Evolutionary conservation across 2,329 filamentous ascomycete genomes (phyloP), one percentile per base, ranked within the genome.

Genomic region (Fusarium sp.): DNA sequence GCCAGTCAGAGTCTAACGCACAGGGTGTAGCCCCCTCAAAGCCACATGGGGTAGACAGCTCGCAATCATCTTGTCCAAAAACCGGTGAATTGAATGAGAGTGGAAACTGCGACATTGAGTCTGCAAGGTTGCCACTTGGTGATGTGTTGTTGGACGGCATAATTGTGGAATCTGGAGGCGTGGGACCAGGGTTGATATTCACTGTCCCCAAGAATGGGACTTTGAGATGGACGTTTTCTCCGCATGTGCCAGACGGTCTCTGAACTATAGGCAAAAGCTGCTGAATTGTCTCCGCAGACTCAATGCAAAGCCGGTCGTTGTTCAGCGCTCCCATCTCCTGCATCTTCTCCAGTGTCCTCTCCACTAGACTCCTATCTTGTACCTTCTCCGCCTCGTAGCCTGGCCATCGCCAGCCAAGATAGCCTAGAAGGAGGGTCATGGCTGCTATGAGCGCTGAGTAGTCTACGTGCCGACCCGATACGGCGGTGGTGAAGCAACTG

Each of bases 391-490:
- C 40, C 46, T 75, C 73, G 19, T 64, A 64, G 2, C 74, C 74
- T 1, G 71, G 71, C 50, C 78, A 75, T 37, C 53, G 68, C 27
- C 74, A 78, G 14, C 81, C 80, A 2, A 87, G 78, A 63, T 87
- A 83, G 1, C 82, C 82, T 1, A 87, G 75, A 25, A 85, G 78
- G 4, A 87, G 76, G 1, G 84, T 82, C 77, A 84, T 83, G 35
- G 81, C 80, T 0, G 84, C 84, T 2, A 86, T 82, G 6, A 87
- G 78, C 1, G 82, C 82, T 3, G 83, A 79, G 65, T 85, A 87
- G 72, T 87, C 84, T 19, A 83, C 77, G 46, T 84, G 83, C 1
- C 84, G 82, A 39, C 76, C 73, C 64, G 33, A 66, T 3, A 72
- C 40, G 4, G 71, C 60, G 7, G 61, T 69, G 0, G 65, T 70